Evolutionary conservation across 208 protist genomes (phyloP), one percentile per base, ranked within the genome.

Genomic region (Vickermania ingenoplastis): DNA sequence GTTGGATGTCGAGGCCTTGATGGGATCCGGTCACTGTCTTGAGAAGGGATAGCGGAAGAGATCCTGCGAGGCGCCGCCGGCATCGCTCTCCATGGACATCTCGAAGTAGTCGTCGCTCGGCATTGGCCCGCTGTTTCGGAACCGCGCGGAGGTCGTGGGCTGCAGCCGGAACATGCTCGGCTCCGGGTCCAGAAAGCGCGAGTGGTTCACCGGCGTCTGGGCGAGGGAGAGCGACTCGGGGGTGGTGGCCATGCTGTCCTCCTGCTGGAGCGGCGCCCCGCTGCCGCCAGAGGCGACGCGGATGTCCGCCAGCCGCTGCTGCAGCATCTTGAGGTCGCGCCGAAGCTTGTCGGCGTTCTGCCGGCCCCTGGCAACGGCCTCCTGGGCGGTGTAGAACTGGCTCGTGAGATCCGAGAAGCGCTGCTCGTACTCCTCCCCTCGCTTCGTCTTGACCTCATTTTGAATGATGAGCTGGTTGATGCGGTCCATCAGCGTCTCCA

Each of bases 281-380:
- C 59, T 67, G 22, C 58, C 26, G 49, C 27, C 52, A 30, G 54
- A 28, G 26, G 29, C 56, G 1, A 49, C 29, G 45, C 79, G 69
- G 53, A 73, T 14, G n/a, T 71, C 70, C 0, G 55, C 49, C n/a
- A 88, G 49, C 0, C 72, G 66, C 2, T 53, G 24, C n/a, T 69
- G 71, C 1, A 74, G 71, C 51, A 79, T 67, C 45, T 66, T 30
- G 49, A 94, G 57, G 31, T 91, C 81, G 25, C 89, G 80, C 67
- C 74, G 77, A 36, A 89, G 64, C 65, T 89, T 91, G 1, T 73
- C 61, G 13, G 77, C 74, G 5, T 76, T 73, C 2, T 81, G 80
- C 5, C 73, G 73, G 54, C 86, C 75, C 28, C 88, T 69, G 52
- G 83, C 90, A 0, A 79, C 77, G 1, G 65, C 74, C 26, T 84